Percentiles rank a stretch among this genome's conserved stretches.
These are phyloP conservation scores for Corylus americana DNA, from an alignment of 306 rosid genomes.

Conservation along the genomic window DNA sequence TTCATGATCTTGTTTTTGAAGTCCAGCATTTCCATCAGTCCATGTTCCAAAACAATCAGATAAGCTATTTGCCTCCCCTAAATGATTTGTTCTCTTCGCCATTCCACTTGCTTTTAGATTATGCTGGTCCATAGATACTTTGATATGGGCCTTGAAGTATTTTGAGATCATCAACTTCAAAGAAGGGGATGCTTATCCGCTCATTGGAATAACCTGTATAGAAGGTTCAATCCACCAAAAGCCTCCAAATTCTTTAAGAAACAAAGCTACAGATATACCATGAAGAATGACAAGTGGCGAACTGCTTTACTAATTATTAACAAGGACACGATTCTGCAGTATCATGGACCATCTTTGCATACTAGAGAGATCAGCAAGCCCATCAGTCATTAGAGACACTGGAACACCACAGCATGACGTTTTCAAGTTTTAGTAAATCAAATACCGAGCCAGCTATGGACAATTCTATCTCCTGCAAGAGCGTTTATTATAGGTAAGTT, in stretches of 20 bases:
- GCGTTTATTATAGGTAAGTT: not conserved
- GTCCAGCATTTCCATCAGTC: conserved; percentile 17
- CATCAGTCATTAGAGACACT: not conserved
- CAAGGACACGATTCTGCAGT: not conserved
- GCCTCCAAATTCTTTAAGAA: not conserved
- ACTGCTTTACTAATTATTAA: not conserved
- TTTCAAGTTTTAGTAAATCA: not conserved
- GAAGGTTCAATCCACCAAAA: conserved; percentile 6
- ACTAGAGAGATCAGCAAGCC: not conserved
- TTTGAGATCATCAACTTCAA: not conserved
- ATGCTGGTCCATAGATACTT: conserved; percentile 9
- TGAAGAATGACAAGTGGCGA: not conserved
- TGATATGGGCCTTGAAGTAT: not conserved
- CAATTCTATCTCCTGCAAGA: not conserved
- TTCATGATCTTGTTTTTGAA: not conserved
- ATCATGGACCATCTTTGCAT: not conserved
- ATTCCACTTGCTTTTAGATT: conserved; percentile 10
- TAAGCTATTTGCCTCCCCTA: conserved; percentile 10
- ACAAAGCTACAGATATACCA: not conserved
- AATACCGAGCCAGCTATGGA: not conserved
- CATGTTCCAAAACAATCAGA: conserved; percentile 4
- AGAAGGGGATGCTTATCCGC: not conserved
- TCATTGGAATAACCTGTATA: not conserved
- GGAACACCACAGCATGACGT: not conserved
- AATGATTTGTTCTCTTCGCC: conserved; percentile 3